phyloP scores from a whole-genome alignment of 176 grass and related monocot genomes.

The Juncus effusus region DNA sequence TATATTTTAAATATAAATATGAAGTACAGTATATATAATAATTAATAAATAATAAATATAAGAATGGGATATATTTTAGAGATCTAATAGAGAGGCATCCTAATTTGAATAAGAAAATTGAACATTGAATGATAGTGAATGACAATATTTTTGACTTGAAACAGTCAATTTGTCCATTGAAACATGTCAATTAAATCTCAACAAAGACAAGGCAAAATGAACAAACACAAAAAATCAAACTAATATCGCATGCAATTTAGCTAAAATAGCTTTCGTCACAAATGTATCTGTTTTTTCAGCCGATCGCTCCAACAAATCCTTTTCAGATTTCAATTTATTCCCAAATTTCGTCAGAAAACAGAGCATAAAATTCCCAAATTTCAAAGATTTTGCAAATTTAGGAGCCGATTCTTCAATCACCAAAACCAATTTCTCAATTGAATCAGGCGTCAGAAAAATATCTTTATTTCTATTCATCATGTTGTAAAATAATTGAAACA shows the following conservation, averaged over 20 bases:
- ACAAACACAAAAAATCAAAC: slow-evolving; percentile 16
- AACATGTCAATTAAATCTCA: too few species aligned
- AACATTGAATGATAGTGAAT: too few species aligned
- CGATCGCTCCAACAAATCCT: slow-evolving; percentile 49
- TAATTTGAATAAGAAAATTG: too few species aligned
- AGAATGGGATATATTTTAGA: too few species aligned
- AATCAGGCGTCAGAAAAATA: slow-evolving; percentile 55
- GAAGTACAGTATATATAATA: too few species aligned
- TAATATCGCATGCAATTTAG: slow-evolving; percentile 40
- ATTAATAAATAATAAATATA: too few species aligned
- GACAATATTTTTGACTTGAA: too few species aligned
- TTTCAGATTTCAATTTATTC: slow-evolving; percentile 38
- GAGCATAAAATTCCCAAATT: slow-evolving; percentile 73
- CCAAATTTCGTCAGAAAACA: slow-evolving; percentile 56
- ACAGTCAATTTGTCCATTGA: too few species aligned
- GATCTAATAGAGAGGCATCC: too few species aligned
- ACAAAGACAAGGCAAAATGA: too few species aligned
- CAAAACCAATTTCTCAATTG: slow-evolving; percentile 35
- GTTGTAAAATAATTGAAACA: slow-evolving; percentile 60
- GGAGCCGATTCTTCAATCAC: slow-evolving; percentile 46
- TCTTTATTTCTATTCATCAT: slow-evolving; percentile 57
- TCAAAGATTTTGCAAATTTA: slow-evolving; percentile 50
- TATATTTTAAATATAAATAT: too few species aligned
- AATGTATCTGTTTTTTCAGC: slow-evolving; percentile 55
- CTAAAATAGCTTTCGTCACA: slow-evolving; percentile 73